These are phyloP conservation scores for Raffaelea ambrosiae DNA, from an alignment of 2,329 filamentous ascomycete genomes.

Conservation along the genomic window DNA sequence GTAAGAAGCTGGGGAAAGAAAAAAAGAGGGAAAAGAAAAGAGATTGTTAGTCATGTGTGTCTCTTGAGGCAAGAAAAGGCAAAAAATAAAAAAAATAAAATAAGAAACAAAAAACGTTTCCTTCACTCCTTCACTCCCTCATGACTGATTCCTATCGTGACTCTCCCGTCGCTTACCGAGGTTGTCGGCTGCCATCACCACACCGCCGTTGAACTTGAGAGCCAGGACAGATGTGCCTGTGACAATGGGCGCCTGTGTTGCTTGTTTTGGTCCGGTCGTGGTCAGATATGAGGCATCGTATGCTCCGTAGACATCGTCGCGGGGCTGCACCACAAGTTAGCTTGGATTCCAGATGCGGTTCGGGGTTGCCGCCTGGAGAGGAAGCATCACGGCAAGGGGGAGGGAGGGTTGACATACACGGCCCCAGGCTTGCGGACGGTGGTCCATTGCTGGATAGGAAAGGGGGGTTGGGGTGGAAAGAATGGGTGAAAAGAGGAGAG, in stretches of 20 bases:
- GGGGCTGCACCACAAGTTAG: conserved; percentile 53
- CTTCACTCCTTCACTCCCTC: too few relatives aligned
- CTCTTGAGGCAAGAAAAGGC: conserved; percentile 4
- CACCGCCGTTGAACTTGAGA: conserved; percentile 92
- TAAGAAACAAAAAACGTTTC: too few relatives aligned
- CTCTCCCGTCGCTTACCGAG: conserved; percentile 51
- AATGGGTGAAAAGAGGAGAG: background rate
- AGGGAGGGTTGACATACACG: conserved; percentile 43
- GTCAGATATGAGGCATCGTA: conserved; percentile 86
- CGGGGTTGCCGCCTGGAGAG: conserved; percentile 2
- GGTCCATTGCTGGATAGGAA: conserved; percentile 56
- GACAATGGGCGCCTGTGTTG: conserved; percentile 88
- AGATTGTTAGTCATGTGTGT: background rate
- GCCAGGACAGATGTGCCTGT: conserved; percentile 94
- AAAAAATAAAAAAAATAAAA: conserved; percentile 3
- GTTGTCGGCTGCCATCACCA: conserved; percentile 96
- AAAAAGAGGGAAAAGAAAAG: background rate
- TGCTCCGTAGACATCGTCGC: conserved; percentile 92
- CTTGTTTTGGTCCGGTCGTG: conserved; percentile 61
- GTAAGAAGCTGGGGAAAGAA: conserved; percentile 69
- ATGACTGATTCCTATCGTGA: background rate
- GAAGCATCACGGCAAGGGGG: too few relatives aligned
- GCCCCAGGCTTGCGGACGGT: conserved; percentile 65
- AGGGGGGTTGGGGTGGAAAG: too few relatives aligned
- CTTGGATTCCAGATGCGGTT: conserved; percentile 3